phyloP scores from a whole-genome alignment of 768 basidiomycete genomes.

The Trametes cingulata region DNA sequence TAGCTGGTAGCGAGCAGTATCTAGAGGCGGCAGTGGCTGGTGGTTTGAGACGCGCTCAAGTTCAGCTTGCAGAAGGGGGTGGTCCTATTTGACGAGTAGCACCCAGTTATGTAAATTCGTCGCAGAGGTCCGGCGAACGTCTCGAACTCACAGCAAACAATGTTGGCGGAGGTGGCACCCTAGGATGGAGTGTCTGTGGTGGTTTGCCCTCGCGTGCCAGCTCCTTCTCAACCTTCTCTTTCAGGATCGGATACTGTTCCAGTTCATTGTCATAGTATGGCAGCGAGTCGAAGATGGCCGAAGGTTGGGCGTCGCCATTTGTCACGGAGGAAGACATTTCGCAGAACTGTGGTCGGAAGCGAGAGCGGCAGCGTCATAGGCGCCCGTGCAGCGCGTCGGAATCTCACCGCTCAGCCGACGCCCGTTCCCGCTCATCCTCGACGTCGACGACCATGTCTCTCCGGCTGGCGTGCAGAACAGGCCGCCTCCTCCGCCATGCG shows the following conservation, averaged over 20 bases:
- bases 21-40: conserved; percentile 64
- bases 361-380: conserved; percentile 4
- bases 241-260: conserved; percentile 68
- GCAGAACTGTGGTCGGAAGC: conserved; percentile 8
- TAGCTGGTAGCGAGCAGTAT: conserved; percentile 72
- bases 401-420: conserved; percentile 8
- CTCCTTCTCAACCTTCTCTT: conserved; percentile 76
- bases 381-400: conserved; percentile 17
- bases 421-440: conserved; percentile 15
- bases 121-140: too few relatives aligned
- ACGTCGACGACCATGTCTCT: conserved; percentile 43
- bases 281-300: conserved; percentile 74
- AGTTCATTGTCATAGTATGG: conserved; percentile 96
- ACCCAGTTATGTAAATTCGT: too few relatives aligned
- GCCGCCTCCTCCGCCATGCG: conserved; percentile 44
- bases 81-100: too few relatives aligned
- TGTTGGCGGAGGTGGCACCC: conserved; percentile 62
- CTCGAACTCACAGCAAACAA: conserved; percentile 69
- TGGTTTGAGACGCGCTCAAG: conserved; percentile 72
- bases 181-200: conserved; percentile 64
- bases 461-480: conserved; percentile 46
- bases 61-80: conserved; percentile 71
- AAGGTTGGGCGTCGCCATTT: conserved; percentile 11
- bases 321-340: conserved; percentile 20
- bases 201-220: conserved; percentile 66